Base-by-base conservation (phyloP, 2,329 filamentous ascomycete species). In the Ascochyta lentis region DNA sequence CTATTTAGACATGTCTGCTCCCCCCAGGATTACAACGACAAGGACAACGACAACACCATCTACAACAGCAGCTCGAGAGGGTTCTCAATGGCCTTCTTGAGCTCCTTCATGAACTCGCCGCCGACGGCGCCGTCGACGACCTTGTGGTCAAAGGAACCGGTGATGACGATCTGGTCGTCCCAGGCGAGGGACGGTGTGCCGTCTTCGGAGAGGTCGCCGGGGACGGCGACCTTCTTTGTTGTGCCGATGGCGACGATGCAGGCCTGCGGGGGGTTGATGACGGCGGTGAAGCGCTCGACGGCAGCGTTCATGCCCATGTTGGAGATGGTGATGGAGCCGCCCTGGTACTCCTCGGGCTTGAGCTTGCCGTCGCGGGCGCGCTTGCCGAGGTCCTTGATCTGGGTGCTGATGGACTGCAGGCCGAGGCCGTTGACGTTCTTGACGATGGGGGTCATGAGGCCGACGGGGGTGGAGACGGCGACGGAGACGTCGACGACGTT, bases 281-380 rank as follows among this genome's bases (percentile, higher is more conserved):
- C 90, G 67, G 95, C 95, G 48, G 95, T 98, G 82, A 99, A 99
- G 77, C 93, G 87, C 81, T 98, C 93, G 61, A 99, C 89, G 46
- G 95, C 94, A 43, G 88, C 75, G 86, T 99, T 99, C 95, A 99
- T 99, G 79, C 95, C 95, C 95, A 99, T 96, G 87, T 99, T 99
- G 82, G 91, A 96, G 81, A 99, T 98, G 78, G 94, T 97, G 81
- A 99, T 96, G 77, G 92, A 96, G 77, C 95, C 95, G 53, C 95
- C 95, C 84, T 97, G 94, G 87, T 96, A 99, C 81, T 99, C 93
- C 79, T 99, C 94, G 43, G 95, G 95, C 89, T 98, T 98, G 71
- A 99, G 90, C 88, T 98, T 99, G 81, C 91, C 91, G 69, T 98
- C 95, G 60, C 92, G 88, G 61, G 95, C 95, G 77, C 92, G 91